Base-by-base conservation (phyloP, 805 yeast genomes). In the Saturnispora quitensis region DNA sequence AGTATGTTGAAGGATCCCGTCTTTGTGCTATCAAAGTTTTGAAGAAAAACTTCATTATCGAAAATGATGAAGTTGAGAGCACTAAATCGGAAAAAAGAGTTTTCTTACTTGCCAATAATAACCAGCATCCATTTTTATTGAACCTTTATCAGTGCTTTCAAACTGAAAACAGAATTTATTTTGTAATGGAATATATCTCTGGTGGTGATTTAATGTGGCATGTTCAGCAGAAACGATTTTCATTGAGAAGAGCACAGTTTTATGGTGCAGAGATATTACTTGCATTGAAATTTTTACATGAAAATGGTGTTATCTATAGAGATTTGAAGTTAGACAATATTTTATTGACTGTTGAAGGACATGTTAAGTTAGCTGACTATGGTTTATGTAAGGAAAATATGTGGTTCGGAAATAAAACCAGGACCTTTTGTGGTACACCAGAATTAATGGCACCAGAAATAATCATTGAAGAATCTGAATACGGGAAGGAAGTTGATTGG, bases 141-240 rank as follows among this genome's bases (percentile, higher is more conserved):
- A 89, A 89, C 61, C 73, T 93, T 56, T 91, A 84, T 65, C 93
- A 97, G 63, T 90, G 97, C 62, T 93, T 93, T 77, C 99, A 93
- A 70, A 93, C 99, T 0, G 99, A 93, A 59, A 93, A 95, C 65
- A 81, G 99, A 64, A 86, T 93, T 42, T 93, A 93, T 68, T 93
- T 93, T 71, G 99, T 95, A 15, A 93, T 93, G 99, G 98, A 93
- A 68, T 93, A 89, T 64, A 84, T 93, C 48, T 83, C 95, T 20
- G 99, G 99, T 53, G 99, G 99, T 67, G 99, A 93, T 71, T 77
- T 93, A 63, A 93, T 93, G 99, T 90, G 97, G 95, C 99, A 93
- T 67, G 95, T 93, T 61, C 99, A 93, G 69, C 88, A 89, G 62
- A 86, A 86, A 54, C 78, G 91, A 61, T 86, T 93, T 63, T 82